Conservation (phyloP, 352 stramenopile species). For the Globisporangium spiculum region DNA sequence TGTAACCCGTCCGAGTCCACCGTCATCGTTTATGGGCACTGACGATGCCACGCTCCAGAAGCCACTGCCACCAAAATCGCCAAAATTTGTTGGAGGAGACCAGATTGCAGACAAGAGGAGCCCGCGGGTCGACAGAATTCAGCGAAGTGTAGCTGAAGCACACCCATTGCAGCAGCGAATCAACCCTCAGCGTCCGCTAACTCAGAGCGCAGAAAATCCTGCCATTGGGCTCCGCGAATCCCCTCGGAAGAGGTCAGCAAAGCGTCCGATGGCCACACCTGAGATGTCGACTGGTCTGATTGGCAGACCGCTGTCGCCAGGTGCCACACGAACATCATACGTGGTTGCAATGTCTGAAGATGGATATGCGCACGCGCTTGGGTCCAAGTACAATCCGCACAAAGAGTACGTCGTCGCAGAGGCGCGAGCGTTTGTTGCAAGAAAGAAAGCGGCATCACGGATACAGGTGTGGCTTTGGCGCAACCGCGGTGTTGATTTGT, state of each 20-base stretch:
- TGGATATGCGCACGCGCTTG: conserved; percentile 40
- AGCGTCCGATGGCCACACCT: conserved; percentile 37
- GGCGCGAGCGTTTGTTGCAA: conserved; percentile 40
- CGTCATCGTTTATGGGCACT: conserved; percentile 7
- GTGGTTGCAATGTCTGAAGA: conserved; percentile 38
- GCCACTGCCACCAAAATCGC: conserved; percentile 23
- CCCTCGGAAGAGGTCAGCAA: conserved; percentile 34
- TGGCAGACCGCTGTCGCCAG: conserved; percentile 37
- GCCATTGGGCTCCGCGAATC: conserved; percentile 22
- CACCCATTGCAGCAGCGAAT: neutral
- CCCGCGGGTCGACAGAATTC: conserved; percentile 15
- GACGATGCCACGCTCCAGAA: conserved; percentile 17
- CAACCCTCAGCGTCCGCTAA: conserved; percentile 23
- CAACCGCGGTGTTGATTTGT: neutral
- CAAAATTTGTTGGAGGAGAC: conserved; percentile 6
- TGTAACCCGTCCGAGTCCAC: conserved; percentile 10
- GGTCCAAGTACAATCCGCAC: conserved; percentile 45
- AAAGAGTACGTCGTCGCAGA: conserved; percentile 47
- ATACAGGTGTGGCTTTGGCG: conserved; percentile 41
- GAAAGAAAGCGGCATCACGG: conserved; percentile 38
- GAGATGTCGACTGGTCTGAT: conserved; percentile 31
- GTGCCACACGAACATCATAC: conserved; percentile 46
- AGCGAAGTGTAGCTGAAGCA: neutral
- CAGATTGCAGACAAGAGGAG: conserved; percentile 1
- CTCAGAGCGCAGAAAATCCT: conserved; percentile 12